These are phyloP conservation scores for Neospermospora avenae DNA, from an alignment of 2,329 filamentous ascomycete species.

Conservation along the genomic window DNA sequence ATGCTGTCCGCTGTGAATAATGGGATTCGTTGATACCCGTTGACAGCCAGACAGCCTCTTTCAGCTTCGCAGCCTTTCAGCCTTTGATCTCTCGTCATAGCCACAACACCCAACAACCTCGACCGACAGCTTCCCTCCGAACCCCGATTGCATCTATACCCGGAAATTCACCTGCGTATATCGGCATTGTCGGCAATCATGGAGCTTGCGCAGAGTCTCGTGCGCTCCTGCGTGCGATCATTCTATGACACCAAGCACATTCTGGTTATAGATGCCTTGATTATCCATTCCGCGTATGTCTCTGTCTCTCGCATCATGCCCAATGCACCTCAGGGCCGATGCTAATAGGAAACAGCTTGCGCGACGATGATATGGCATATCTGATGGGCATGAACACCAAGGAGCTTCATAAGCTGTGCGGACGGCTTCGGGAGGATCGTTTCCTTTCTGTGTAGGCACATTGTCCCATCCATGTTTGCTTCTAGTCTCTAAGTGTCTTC, in stretches of 20 bases:
- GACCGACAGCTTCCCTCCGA: neutral
- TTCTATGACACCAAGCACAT: conserved; percentile 86
- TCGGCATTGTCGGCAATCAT: conserved; percentile 39
- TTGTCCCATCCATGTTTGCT: neutral
- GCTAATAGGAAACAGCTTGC: conserved; percentile 51
- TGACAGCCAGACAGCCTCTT: conserved; percentile 8
- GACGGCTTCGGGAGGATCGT: conserved; percentile 79
- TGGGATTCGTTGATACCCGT: conserved; percentile 18
- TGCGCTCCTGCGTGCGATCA: conserved; percentile 80
- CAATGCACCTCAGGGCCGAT: conserved; percentile 16
- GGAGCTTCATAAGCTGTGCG: conserved; percentile 85
- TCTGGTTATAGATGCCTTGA: conserved; percentile 75
- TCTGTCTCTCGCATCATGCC: conserved; percentile 33
- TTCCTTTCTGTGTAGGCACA: conserved; percentile 69
- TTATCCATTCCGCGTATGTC: conserved; percentile 66
- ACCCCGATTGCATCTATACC: neutral
- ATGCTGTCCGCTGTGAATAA: conserved; percentile 25
- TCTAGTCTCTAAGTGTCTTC: conserved; percentile 8
- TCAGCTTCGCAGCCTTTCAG: conserved; percentile 4
- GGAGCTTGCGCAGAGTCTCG: conserved; percentile 71
- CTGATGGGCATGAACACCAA: conserved; percentile 89
- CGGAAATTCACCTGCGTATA: neutral
- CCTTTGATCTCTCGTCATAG: neutral
- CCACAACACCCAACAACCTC: neutral
- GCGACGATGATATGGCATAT: conserved; percentile 83